Evolutionary conservation across 2,329 filamentous ascomycete species (phyloP).

Genomic region (Aspergillus phoenicis): DNA sequence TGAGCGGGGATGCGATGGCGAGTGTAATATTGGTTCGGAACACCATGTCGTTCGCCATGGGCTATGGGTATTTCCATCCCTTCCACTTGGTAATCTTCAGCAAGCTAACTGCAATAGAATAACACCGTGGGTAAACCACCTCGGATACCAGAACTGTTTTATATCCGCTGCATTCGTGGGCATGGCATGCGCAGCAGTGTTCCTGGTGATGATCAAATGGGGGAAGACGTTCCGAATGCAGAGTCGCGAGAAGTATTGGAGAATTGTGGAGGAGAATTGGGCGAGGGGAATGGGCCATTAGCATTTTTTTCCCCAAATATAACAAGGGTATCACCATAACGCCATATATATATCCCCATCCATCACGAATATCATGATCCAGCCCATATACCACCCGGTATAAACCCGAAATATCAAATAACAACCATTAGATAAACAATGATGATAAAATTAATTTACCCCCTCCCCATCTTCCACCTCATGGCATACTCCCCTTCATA

Average conservation of each 20-base stretch:
- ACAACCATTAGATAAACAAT: too few species aligned
- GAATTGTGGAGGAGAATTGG: conserved; percentile 37
- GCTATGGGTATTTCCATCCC: conserved; percentile 39
- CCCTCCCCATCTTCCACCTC: conserved; percentile 22
- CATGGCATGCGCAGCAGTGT: conserved; percentile 39
- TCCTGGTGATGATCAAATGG: conserved; percentile 44
- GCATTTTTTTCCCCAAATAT: background rate
- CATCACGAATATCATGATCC: background rate
- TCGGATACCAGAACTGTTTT: conserved; percentile 52
- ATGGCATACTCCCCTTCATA: conserved; percentile 24
- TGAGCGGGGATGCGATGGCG: conserved; percentile 44
- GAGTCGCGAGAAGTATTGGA: conserved; percentile 43
- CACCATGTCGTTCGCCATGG: conserved; percentile 52
- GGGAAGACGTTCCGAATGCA: conserved; percentile 40
- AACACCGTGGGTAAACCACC: conserved; percentile 49
- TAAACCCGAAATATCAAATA: background rate
- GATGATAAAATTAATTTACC: background rate
- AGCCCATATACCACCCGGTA: too few species aligned
- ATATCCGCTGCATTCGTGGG: conserved; percentile 45
- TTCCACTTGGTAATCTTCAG: background rate
- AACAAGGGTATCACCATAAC: background rate
- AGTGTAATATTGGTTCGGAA: conserved; percentile 52
- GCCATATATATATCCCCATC: background rate
- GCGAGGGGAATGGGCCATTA: conserved; percentile 38
- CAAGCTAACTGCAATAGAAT: conserved; percentile 34